Base-by-base conservation (phyloP, 768 basidiomycete species). In the Polyporus arcularius region DNA sequence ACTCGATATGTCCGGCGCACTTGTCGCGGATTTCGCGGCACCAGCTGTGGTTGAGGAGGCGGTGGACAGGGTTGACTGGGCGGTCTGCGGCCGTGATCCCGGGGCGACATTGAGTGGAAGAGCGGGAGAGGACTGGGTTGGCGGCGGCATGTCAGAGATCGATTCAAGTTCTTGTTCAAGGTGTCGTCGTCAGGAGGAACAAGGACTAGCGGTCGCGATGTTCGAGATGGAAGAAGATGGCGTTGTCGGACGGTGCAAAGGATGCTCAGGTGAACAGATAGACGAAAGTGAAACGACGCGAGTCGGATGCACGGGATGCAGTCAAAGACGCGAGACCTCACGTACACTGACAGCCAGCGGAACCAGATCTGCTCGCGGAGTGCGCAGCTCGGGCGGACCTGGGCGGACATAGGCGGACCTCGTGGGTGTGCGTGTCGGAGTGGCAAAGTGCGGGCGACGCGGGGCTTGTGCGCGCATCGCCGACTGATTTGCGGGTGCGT, bases 1-100 rank as follows among this genome's bases (percentile, higher is more conserved):
- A 68, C 92, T 94, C 2, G 94, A 93, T 39, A 93, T 93, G 66
- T 94, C 91, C 58, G 78, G 78, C 0, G 80, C 74, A 64, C 68
- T 74, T 39, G 74, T 40, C 4, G 64, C 38, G 16, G 60, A 40
- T 52, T 70, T 70, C 12, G 61, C 15, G 26, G 62, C 42, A 38
- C 32, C 58, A 28, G 63, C 48, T 4, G 66, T 57, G 28, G 67
- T 50, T 11, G 64, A 55, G 10, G 67, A 35, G 60, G 59, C 32
- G 75, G 77, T 52, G 71, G 78, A 63, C 12, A 63, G 32, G 1
- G 32, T 57, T 75, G 76, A 52, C 71, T 62, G 59, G 8, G 65
- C 73, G 4, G 81, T 75, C 43, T 74, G 30, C 14, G 67, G 67
- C 66, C 79, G 81, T 9, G 76, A 73, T 21, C 75, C 67, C 18